Percentiles rank a stretch among this genome's conserved stretches.
These are phyloP conservation scores for Tolypocladium endophyticum DNA, from an alignment of 2,329 filamentous ascomycete species.

Conservation along the genomic window DNA sequence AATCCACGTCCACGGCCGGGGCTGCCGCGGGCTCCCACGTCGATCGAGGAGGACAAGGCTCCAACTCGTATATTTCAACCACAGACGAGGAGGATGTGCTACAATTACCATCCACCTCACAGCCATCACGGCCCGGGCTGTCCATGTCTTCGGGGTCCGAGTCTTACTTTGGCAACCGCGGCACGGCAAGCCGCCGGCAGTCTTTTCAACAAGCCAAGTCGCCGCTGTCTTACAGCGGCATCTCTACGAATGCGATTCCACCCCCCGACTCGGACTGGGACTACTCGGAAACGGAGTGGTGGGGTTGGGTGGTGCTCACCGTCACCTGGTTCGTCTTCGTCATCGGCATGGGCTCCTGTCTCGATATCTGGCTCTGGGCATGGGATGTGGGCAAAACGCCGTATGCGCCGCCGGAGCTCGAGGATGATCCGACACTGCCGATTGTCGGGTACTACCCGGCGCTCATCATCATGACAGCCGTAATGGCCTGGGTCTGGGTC, in stretches of 20 bases:
- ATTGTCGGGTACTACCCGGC: slow-evolving; percentile 97
- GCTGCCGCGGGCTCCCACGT: neutral
- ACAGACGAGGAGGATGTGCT: slow-evolving; percentile 77
- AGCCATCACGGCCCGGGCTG: slow-evolving; percentile 28
- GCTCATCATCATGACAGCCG: slow-evolving; percentile 79
- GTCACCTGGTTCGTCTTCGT: slow-evolving; percentile 96
- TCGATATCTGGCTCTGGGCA: slow-evolving; percentile 96
- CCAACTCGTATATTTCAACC: slow-evolving; percentile 43
- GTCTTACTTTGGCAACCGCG: slow-evolving; percentile 45
- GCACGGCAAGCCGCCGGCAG: slow-evolving; percentile 32
- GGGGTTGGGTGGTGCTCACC: slow-evolving; percentile 88
- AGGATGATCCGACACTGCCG: slow-evolving; percentile 87
- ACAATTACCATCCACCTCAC: slow-evolving; percentile 45
- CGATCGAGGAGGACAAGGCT: slow-evolving; percentile 11
- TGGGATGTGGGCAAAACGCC: slow-evolving; percentile 97
- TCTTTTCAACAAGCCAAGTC: slow-evolving; percentile 46
- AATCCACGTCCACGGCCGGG: slow-evolving; percentile 9
- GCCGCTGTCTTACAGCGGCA: slow-evolving; percentile 44
- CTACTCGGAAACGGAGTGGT: slow-evolving; percentile 92
- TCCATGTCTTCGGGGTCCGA: slow-evolving; percentile 48
- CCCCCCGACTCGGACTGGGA: slow-evolving; percentile 58
- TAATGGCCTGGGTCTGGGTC: slow-evolving; percentile 99
- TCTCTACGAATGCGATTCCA: slow-evolving; percentile 37
- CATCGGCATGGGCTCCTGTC: slow-evolving; percentile 88
- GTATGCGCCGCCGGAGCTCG: slow-evolving; percentile 87